These are phyloP conservation scores for Aspergillus brasiliensis DNA, from an alignment of 2,329 filamentous ascomycete genomes.

Conservation along the genomic window DNA sequence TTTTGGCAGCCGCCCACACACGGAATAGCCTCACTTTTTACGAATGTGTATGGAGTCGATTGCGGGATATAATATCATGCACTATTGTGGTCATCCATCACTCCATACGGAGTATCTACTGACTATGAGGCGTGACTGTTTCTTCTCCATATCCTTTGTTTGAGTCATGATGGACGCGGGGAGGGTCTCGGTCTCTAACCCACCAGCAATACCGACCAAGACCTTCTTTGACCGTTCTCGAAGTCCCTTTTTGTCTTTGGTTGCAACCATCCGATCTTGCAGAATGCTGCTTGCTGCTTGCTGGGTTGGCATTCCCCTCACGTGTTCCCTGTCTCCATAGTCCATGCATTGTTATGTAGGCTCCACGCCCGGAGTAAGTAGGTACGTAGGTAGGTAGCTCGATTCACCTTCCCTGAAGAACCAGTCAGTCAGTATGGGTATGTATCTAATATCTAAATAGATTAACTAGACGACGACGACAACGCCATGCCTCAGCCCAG, in stretches of 20 bases:
- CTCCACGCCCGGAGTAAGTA: background rate
- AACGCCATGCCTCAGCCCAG: background rate
- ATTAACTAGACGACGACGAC: background rate
- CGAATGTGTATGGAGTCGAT: background rate
- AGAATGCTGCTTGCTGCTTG: background rate
- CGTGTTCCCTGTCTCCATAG: background rate
- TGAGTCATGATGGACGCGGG: too few relatives aligned
- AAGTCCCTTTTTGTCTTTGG: background rate
- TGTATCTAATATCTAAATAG: too few relatives aligned
- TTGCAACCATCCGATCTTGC: background rate
- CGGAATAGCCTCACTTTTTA: conserved; percentile 6
- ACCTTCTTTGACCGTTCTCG: background rate
- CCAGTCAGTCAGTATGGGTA: too few relatives aligned
- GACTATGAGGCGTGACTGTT: background rate
- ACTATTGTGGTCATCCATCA: background rate
- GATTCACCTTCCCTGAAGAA: background rate
- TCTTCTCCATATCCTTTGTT: too few relatives aligned
- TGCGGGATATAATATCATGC: conserved; percentile 5
- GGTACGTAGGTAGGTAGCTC: too few relatives aligned
- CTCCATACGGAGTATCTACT: too few relatives aligned
- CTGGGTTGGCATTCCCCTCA: background rate
- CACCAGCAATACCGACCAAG: background rate
- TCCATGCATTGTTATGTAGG: background rate
- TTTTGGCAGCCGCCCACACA: background rate
- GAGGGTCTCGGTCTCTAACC: background rate